Evolutionary conservation across 352 stramenopile genomes (phyloP), one percentile per base, ranked within the genome.

Genomic region (Phytopythium litorale): DNA sequence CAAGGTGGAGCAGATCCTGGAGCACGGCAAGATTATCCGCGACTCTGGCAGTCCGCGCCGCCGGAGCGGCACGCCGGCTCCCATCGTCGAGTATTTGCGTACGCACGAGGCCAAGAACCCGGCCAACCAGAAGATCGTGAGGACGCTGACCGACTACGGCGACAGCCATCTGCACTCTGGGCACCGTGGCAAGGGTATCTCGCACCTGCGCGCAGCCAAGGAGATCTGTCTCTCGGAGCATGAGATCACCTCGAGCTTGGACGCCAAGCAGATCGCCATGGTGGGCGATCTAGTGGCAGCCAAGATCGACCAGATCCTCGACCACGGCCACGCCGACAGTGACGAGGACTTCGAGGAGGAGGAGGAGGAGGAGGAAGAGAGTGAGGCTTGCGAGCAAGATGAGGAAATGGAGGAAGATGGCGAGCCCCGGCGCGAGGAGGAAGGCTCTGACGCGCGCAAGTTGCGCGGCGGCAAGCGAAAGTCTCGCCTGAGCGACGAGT

Each of bases 1-100:
- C 40, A 93, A 93, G 67, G 90, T 93, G 40, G 78, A 93, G 23
- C 81, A 93, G 64, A 88, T 93, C 32, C 58, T 91, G 16, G 38
- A 75, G 56, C 69, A 88, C n/a, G 80, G 80, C 45, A 81, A 81
- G 43, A 88, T 91, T 43, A 62, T 89, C 2, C 70, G 74, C 30
- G 81, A 90, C 40, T 62, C 63, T 0, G 64, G 64, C 2, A 65
- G 67, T 30, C 67, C 64, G 32, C 51, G 70, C 6, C 85, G 81
- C 28, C 72, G 72, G 9, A 67, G 71, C 9, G 73, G 76, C 0
- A 73, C 86, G 46, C 74, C 59, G 6, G 84, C 84, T 52, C 84
- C 84, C n/a, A 93, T 93, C 54, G 80, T 91, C 1, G 63, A 89
- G 38, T 70, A 88, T 59, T 66, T 93, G 60, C 69, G 75, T 4